These are phyloP conservation scores for Naganishia liquefaciens DNA, from an alignment of 1,284 basidiomycete genomes.

Conservation along the genomic window DNA sequence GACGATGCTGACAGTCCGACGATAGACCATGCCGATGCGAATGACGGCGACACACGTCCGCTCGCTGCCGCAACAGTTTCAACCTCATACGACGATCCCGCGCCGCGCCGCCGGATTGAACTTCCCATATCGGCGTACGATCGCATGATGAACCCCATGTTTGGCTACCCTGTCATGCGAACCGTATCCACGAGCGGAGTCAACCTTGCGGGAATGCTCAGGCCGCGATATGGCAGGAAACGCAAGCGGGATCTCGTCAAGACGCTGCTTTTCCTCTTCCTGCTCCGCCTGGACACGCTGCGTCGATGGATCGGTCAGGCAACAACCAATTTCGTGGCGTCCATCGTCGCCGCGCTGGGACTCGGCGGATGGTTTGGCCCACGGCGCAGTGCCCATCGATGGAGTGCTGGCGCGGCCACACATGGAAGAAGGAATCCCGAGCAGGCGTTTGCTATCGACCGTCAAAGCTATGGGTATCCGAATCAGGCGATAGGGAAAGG, in stretches of 20 bases:
- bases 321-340: constrained; percentile 8
- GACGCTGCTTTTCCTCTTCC: constrained; percentile 52
- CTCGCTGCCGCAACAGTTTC: not conserved
- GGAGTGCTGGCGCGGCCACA: constrained; percentile 26
- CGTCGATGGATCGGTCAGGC: constrained; percentile 44
- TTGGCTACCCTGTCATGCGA: constrained; percentile 48
- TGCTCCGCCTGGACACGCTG: constrained; percentile 47
- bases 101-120: constrained; percentile 17
- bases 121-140: constrained; percentile 33
- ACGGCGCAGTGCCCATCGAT: constrained; percentile 13
- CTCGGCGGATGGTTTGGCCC: constrained; percentile 20
- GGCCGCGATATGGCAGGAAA: constrained; percentile 47
- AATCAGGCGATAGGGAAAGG: constrained; percentile 1
- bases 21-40: no score
- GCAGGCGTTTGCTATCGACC: constrained; percentile 13
- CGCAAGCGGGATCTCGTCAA: constrained; percentile 53
- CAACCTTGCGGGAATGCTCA: constrained; percentile 34
- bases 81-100: not conserved
- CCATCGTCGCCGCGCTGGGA: constrained; percentile 1
- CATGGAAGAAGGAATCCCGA: constrained; percentile 30
- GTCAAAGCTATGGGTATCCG: constrained; percentile 3
- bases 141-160: constrained; percentile 48
- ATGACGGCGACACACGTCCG: not conserved
- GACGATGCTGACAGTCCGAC: no score
- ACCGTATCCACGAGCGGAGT: constrained; percentile 28